phyloP scores from a whole-genome alignment of 768 basidiomycete genomes.

The Naematelia encephala region DNA sequence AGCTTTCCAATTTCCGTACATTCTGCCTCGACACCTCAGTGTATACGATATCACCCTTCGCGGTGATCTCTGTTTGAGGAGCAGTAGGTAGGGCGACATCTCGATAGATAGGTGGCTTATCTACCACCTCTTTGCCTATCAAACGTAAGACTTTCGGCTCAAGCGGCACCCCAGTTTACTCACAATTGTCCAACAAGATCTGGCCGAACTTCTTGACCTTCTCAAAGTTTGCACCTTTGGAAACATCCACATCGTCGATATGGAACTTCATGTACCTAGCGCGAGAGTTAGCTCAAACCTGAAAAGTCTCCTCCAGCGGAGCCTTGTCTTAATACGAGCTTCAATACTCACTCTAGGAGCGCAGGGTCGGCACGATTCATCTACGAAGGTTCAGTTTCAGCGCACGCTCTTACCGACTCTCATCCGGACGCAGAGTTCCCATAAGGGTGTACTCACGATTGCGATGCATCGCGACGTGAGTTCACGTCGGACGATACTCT shows the following conservation, averaged over 20 bases:
- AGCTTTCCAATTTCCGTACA: constrained; percentile 95
- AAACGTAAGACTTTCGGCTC: background rate
- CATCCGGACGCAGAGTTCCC: too few species aligned
- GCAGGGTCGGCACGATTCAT: constrained; percentile 96
- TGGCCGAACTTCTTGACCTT: constrained; percentile 98
- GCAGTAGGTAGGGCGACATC: constrained; percentile 92
- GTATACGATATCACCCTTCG: constrained; percentile 91
- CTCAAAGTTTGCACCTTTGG: constrained; percentile 76
- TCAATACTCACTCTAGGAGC: constrained; percentile 55
- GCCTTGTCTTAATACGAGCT: background rate
- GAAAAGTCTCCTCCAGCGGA: background rate
- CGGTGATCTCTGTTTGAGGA: constrained; percentile 87
- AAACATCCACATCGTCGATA: constrained; percentile 77
- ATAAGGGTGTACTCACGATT: constrained; percentile 54
- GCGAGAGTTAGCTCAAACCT: background rate
- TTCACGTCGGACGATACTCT: constrained; percentile 45
- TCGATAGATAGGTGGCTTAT: constrained; percentile 42
- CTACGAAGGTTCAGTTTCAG: constrained; percentile 5
- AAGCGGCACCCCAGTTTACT: constrained; percentile 1
- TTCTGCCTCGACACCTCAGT: constrained; percentile 92
- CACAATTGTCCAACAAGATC: constrained; percentile 80
- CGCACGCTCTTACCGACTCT: background rate
- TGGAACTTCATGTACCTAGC: constrained; percentile 89
- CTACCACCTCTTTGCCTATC: constrained; percentile 41
- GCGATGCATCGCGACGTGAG: constrained; percentile 89